These are phyloP conservation scores for Ganoderma boninense DNA, from an alignment of 1,284 basidiomycete species.

Conservation along the genomic window DNA sequence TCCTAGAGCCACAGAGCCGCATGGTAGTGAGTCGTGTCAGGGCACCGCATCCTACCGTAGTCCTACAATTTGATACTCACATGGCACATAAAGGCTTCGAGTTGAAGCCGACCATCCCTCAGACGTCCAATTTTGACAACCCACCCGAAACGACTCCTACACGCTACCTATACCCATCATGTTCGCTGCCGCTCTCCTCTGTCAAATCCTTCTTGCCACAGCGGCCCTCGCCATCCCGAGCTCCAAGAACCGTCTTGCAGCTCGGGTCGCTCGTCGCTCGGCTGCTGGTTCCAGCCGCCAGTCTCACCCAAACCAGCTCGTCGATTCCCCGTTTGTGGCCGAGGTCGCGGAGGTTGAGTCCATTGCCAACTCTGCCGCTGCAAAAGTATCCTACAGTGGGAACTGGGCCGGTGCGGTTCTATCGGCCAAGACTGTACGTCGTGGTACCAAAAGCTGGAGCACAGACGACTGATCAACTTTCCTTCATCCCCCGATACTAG, in stretches of 20 bases:
- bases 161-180: constrained; percentile 20
- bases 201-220: constrained; percentile 33
- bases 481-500: constrained; percentile 18
- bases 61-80: too few relatives aligned
- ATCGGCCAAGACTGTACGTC: constrained; percentile 29
- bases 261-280: constrained; percentile 29
- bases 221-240: constrained; percentile 33
- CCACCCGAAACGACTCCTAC: constrained; percentile 18
- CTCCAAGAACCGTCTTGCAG: constrained; percentile 26
- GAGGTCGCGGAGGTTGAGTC: constrained; percentile 9
- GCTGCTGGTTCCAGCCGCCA: constrained; percentile 21
- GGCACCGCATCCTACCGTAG: too few relatives aligned
- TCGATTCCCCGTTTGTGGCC: background rate
- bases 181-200: constrained; percentile 31
- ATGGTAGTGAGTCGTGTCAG: too few relatives aligned
- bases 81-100: too few relatives aligned
- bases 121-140: constrained; percentile 21
- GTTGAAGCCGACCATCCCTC: too few relatives aligned
- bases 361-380: constrained; percentile 23
- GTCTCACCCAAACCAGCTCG: constrained; percentile 26
- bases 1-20: too few relatives aligned
- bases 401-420: constrained; percentile 41
- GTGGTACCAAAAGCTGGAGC: background rate
- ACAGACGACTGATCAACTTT: background rate
- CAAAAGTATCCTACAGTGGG: constrained; percentile 31